Base-by-base conservation (phyloP, 202 grass and related monocot species). In the Cymbopogon flexuosus region DNA sequence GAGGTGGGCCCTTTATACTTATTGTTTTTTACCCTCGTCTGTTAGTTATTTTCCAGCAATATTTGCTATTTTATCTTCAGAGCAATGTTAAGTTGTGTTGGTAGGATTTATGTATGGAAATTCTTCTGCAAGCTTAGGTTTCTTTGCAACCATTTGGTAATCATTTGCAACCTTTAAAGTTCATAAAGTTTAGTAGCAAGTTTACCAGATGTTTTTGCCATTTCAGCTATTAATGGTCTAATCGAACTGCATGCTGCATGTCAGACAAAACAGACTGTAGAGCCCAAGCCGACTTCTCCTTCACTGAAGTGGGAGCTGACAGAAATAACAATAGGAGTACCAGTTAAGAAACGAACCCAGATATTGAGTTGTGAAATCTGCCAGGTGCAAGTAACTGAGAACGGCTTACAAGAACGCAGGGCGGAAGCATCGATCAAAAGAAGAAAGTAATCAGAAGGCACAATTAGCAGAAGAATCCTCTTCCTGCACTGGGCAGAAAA, bases 391-490 rank as follows among this genome's bases (percentile, higher is more conserved):
- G 47, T 19, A 47, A 18, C 24, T 34, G 79, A 83, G 35, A 34
- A 46, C 39, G 46, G 3, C 52, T 15, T 81, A 12, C 52, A 46
- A n/a, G 37, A 61, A 61, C 85, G 80, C 67, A 33, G 80, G 80
- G 68, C 62, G 10, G 74, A 73, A 78, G 74, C 80, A 87, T 60
- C 39, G 19, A 68, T 59, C 74, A 8, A 87, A 79, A 18, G 11
- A 49, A 15, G 35, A 27, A 27, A 78, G 72, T 56, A 14, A 0
- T 45, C 59, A 35, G 79, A 82, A 65, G 73, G 54, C 3, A 7
- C 39, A 35, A 33, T 4, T 66, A 37, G 52, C 54, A 42, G 23
- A 23, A 4, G 73, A 65, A 78, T 16, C 62, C 68, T 68, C 70
- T 42, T 54, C 61, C 10, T 7, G 24, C 57, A 22, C 35, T 59